A percentile compares a stretch with the other conserved stretches of the same genome.
Conservation (phyloP, 768 basidiomycete genomes). For the Macrolepiota dolichaula region DNA sequence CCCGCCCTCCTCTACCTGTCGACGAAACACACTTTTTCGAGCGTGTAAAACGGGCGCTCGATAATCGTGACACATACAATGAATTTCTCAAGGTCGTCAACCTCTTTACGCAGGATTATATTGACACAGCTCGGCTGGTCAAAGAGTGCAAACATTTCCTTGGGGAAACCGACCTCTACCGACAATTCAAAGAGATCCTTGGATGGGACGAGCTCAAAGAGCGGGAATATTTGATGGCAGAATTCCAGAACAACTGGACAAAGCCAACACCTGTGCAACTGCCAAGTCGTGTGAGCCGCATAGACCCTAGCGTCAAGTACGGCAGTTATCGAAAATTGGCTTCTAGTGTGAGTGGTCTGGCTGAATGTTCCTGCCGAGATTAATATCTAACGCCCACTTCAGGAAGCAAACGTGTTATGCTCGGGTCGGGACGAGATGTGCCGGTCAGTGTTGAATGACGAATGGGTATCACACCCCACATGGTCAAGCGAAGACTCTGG, state of each 20-base stretch:
- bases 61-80: slow-evolving; percentile 77
- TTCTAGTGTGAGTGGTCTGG: slow-evolving; percentile 53
- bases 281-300: slow-evolving; percentile 47
- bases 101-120: slow-evolving; percentile 90
- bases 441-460: slow-evolving; percentile 92
- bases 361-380: background rate
- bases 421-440: slow-evolving; percentile 98
- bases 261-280: slow-evolving; percentile 42
- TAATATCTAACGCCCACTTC: background rate
- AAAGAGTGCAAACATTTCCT: slow-evolving; percentile 76
- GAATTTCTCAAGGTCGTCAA: slow-evolving; percentile 96
- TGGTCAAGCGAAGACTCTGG: slow-evolving; percentile 94
- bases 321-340: slow-evolving; percentile 92
- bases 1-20: slow-evolving; percentile 24
- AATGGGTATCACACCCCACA: slow-evolving; percentile 97
- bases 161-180: slow-evolving; percentile 75
- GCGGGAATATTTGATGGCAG: slow-evolving; percentile 45
- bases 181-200: slow-evolving; percentile 80
- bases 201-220: slow-evolving; percentile 82
- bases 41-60: slow-evolving; percentile 72
- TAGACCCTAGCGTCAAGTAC: slow-evolving; percentile 68
- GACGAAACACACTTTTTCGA: slow-evolving; percentile 86
- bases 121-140: slow-evolving; percentile 81
- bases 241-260: slow-evolving; percentile 50
- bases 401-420: slow-evolving; percentile 88